A percentile compares a stretch with the other conserved stretches of the same genome.
Evolutionary conservation across 2,329 filamentous ascomycete species (phyloP).

Genomic region (Ophiognomonia clavigignenti-juglandacearum): DNA sequence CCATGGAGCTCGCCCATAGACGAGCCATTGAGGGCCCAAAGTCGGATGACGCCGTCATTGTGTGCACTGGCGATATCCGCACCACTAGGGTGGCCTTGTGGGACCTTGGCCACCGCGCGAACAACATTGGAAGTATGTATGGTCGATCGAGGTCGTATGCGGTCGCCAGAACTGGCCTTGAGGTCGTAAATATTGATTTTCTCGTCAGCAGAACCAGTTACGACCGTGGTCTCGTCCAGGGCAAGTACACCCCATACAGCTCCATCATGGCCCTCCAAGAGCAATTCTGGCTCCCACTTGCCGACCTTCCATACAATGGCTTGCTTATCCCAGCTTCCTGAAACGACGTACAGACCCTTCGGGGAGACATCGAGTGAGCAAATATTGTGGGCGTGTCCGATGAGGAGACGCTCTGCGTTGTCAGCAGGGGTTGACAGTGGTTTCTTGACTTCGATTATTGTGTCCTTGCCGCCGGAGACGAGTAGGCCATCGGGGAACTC

Average conservation of each 20-base stretch:
- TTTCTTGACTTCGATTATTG: constrained; percentile 84
- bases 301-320: constrained; percentile 82
- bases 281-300: constrained; percentile 73
- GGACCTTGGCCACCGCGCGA: constrained; percentile 81
- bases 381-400: constrained; percentile 84
- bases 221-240: constrained; percentile 71
- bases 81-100: constrained; percentile 68
- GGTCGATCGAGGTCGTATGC: constrained; percentile 47
- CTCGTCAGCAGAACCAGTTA: constrained; percentile 92
- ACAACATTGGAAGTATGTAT: constrained; percentile 75
- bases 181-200: constrained; percentile 80
- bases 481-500: constrained; percentile 74
- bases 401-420: constrained; percentile 77
- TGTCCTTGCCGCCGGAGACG: constrained; percentile 84
- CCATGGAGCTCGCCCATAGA: constrained; percentile 74
- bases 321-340: constrained; percentile 89
- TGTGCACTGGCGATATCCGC: constrained; percentile 93
- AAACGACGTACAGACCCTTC: constrained; percentile 70
- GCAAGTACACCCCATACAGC: constrained; percentile 91
- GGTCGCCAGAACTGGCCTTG: constrained; percentile 50
- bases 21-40: constrained; percentile 80
- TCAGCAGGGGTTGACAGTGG: constrained; percentile 62
- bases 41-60: constrained; percentile 82
- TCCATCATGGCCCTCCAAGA: constrained; percentile 71
- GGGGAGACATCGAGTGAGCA: constrained; percentile 78